phyloP scores from a whole-genome alignment of 2,329 filamentous ascomycete genomes.

The Neonectria punicea region DNA sequence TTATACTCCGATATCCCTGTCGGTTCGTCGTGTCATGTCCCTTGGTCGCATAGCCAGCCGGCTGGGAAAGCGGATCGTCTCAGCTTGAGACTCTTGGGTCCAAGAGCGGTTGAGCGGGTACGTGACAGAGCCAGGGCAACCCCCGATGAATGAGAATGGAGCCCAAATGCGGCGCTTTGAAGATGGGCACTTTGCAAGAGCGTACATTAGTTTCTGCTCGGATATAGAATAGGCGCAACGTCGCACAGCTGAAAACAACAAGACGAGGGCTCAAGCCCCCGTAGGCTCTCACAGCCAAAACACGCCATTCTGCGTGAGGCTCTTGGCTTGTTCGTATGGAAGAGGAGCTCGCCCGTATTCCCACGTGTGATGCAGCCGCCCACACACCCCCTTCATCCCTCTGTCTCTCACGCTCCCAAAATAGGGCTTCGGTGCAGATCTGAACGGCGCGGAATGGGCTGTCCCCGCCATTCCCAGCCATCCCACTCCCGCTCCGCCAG shows the following conservation, averaged over 20 bases:
- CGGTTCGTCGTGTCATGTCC: not conserved
- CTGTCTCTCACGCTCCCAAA: not conserved
- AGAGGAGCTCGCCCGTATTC: not conserved
- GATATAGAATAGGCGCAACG: not conserved
- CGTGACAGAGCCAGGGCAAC: not conserved
- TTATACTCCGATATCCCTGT: not conserved
- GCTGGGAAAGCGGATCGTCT: not conserved
- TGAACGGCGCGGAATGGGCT: not conserved
- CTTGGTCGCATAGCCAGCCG: not conserved
- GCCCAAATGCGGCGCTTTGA: not conserved
- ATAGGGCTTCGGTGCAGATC: not conserved
- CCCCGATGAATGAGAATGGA: not conserved
- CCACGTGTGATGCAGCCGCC: not conserved
- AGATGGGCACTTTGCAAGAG: not conserved
- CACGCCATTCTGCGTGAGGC: conserved; percentile 2
- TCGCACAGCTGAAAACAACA: not conserved
- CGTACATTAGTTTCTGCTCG: not conserved
- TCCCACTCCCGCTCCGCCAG: not conserved
- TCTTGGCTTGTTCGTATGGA: not conserved
- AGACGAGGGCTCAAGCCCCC: not conserved
- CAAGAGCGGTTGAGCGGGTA: not conserved
- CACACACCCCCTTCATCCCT: not conserved
- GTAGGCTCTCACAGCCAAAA: not conserved
- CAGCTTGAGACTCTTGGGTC: not conserved
- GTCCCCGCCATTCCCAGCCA: not conserved